Conservation (phyloP, 352 stramenopile species). For the Phytophthora cryptogea region DNA sequence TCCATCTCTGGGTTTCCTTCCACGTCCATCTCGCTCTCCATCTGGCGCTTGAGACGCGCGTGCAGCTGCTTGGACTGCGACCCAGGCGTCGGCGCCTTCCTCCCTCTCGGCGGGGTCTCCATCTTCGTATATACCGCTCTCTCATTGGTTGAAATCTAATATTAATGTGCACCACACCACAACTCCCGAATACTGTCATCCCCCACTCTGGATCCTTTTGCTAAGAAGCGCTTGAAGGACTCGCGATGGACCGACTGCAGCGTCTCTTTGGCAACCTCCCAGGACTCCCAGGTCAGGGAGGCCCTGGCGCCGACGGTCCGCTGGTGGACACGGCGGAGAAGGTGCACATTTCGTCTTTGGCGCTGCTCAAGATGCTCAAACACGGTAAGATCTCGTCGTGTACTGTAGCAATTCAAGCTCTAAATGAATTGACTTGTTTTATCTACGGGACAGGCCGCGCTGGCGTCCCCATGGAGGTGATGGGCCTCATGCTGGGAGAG, state of each 20-base stretch:
- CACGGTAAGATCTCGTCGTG: constrained; percentile 76
- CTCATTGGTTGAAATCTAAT: constrained; percentile 4
- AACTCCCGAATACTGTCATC: constrained; percentile 1
- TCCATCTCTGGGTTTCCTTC: constrained; percentile 61
- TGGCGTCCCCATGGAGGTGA: constrained; percentile 99
- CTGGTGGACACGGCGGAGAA: constrained; percentile 98
- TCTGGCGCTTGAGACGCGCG: constrained; percentile 73
- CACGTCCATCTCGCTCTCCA: constrained; percentile 69
- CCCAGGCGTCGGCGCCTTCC: constrained; percentile 32
- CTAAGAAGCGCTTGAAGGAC: constrained; percentile 23
- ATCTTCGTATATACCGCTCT: constrained; percentile 31
- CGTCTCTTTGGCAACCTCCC: constrained; percentile 87
- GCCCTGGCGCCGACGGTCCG: constrained; percentile 86
- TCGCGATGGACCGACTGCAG: constrained; percentile 77
- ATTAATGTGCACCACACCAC: constrained; percentile 20
- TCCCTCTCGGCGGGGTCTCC: constrained; percentile 70
- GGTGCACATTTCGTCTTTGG: constrained; percentile 98
- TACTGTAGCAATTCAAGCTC: background rate
- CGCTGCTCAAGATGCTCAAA: constrained; percentile 99
- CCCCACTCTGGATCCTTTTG: constrained; percentile 36
- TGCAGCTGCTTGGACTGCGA: constrained; percentile 58
- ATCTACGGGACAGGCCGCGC: constrained; percentile 72
- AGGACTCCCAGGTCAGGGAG: constrained; percentile 70
- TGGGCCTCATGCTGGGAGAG: constrained; percentile 99
- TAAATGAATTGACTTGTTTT: constrained; percentile 12